phyloP scores from a whole-genome alignment of 1,284 basidiomycete species.

The Thelephora terrestris region DNA sequence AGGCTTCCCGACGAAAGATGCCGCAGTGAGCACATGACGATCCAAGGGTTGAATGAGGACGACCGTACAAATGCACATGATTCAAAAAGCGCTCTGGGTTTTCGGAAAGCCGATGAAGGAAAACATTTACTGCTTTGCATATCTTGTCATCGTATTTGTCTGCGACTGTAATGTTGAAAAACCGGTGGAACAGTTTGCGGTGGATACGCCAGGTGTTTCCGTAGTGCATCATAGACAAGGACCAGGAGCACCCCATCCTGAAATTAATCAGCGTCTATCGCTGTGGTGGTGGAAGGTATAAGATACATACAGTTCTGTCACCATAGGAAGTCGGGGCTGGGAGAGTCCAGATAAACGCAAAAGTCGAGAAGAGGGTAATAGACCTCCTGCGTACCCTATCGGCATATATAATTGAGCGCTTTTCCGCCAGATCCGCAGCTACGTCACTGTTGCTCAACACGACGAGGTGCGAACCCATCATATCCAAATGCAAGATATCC shows the following conservation, averaged over 20 bases:
- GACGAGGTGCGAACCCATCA: constrained; percentile 16
- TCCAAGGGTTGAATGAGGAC: constrained; percentile 8
- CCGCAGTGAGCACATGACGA: constrained; percentile 3
- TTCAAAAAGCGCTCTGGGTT: neutral
- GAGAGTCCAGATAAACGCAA: neutral
- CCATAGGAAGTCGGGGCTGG: constrained; percentile 1
- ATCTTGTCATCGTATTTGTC: neutral
- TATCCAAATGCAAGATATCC: constrained; percentile 21
- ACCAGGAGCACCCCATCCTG: constrained; percentile 1
- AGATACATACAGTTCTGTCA: constrained; percentile 4
- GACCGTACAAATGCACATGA: neutral
- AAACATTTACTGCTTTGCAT: constrained; percentile 2
- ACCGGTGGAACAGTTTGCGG: constrained; percentile 3
- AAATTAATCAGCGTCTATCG: neutral
- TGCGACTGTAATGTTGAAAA: neutral
- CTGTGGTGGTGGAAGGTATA: neutral
- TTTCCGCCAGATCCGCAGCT: constrained; percentile 16
- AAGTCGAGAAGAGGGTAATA: neutral
- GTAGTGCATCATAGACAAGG: neutral
- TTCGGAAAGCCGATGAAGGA: constrained; percentile 7
- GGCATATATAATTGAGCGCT: constrained; percentile 19
- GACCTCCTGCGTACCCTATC: constrained; percentile 14
- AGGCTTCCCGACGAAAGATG: constrained; percentile 14
- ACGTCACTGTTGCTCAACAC: constrained; percentile 17
- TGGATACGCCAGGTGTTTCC: neutral